These are phyloP conservation scores for Cladorrhinum sp. DNA, from an alignment of 2,329 filamentous ascomycete species.

Conservation along the genomic window DNA sequence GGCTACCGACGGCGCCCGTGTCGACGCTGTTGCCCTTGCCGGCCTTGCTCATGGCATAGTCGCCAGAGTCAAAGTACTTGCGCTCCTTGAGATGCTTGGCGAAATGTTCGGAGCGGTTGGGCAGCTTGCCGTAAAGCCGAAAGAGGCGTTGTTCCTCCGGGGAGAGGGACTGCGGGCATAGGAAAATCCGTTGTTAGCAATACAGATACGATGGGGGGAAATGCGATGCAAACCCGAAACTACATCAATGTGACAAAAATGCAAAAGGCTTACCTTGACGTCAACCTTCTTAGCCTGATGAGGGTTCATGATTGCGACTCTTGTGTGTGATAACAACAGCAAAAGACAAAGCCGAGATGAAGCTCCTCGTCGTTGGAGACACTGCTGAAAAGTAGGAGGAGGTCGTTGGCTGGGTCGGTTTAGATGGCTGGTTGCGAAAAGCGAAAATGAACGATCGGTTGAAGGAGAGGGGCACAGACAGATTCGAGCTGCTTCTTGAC, in stretches of 20 bases:
- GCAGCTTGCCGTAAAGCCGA: constrained; percentile 95
- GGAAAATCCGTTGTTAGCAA: constrained; percentile 1
- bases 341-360: background rate
- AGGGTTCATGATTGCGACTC: constrained; percentile 70
- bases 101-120: constrained; percentile 91
- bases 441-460: background rate
- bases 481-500: constrained; percentile 4
- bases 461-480: constrained; percentile 1
- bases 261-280: constrained; percentile 73
- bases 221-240: constrained; percentile 13
- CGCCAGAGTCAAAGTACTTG: constrained; percentile 96
- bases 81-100: constrained; percentile 99
- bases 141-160: constrained; percentile 96
- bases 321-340: background rate
- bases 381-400: background rate
- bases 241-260: constrained; percentile 30
- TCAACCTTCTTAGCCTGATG: constrained; percentile 99
- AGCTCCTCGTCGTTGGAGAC: background rate
- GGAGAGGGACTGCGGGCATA: constrained; percentile 67
- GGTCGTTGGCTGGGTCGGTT: background rate
- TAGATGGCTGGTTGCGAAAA: background rate
- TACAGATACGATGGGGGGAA: background rate
- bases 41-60: constrained; percentile 95
- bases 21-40: constrained; percentile 94
- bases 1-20: constrained; percentile 87